Evolutionary conservation across 495 filamentous ascomycete genomes (phyloP).

Genomic region (Neurospora sublineolata): DNA sequence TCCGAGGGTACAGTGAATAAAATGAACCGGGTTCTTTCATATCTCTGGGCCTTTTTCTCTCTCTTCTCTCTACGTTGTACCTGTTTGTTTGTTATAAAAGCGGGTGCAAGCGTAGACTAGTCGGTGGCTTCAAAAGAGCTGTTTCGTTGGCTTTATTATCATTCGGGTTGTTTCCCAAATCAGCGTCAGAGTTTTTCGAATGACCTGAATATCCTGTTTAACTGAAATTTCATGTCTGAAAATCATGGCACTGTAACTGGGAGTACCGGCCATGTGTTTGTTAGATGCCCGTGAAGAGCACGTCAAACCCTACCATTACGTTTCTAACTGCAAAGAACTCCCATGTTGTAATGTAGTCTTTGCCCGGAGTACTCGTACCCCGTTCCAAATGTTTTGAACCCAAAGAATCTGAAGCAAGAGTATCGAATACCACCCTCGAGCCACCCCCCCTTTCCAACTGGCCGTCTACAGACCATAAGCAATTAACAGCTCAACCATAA

Average conservation of each 20-base stretch:
- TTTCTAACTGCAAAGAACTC: not conserved
- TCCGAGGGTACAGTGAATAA: not conserved
- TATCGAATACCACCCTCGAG: too few species aligned
- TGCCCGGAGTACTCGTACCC: too few species aligned
- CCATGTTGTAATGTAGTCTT: too few species aligned
- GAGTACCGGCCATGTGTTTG: not conserved
- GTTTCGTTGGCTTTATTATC: not conserved
- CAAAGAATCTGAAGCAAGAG: too few species aligned
- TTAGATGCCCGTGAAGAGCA: not conserved
- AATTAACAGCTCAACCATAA: too few species aligned
- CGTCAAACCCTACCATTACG: not conserved
- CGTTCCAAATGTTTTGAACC: too few species aligned
- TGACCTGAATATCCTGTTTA: not conserved
- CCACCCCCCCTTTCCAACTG: too few species aligned
- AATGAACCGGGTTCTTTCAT: not conserved
- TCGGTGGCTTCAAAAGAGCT: not conserved
- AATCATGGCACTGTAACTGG: not conserved
- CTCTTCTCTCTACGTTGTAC: not conserved
- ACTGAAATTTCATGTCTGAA: not conserved
- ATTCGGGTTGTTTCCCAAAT: not conserved
- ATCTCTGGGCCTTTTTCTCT: not conserved
- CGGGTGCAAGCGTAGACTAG: not conserved
- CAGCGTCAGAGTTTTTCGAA: not conserved
- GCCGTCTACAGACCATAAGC: too few species aligned
- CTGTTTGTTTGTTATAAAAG: not conserved